These are phyloP conservation scores for Lactarius trivialis DNA, from an alignment of 768 basidiomycete species.

Conservation along the genomic window DNA sequence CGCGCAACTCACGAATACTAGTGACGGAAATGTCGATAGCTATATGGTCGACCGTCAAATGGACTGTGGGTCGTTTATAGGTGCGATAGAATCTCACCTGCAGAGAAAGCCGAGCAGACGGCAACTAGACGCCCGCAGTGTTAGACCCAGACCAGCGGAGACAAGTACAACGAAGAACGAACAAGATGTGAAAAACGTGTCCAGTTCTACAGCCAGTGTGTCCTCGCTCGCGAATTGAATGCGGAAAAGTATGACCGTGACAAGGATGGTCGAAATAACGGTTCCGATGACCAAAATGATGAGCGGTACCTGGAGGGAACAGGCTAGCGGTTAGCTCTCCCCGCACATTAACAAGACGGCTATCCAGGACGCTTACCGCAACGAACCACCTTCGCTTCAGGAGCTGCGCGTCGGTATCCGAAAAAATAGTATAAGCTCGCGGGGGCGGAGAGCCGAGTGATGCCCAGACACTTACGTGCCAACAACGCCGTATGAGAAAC, in stretches of 20 bases:
- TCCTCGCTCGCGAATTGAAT: neutral
- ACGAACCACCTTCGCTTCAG: neutral
- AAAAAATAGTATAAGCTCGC: neutral
- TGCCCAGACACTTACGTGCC: slow-evolving; percentile 22
- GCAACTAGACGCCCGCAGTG: neutral
- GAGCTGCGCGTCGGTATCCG: neutral
- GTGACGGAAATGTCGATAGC: slow-evolving; percentile 13
- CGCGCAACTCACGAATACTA: slow-evolving; percentile 6
- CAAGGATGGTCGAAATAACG: neutral
- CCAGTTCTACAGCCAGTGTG: neutral
- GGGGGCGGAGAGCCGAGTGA: no score
- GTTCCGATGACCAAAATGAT: slow-evolving; percentile 10
- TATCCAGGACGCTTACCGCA: neutral
- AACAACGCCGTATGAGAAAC: slow-evolving; percentile 29
- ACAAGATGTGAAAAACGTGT: slow-evolving; percentile 14
- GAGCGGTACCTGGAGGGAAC: neutral
- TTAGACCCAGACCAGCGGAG: neutral
- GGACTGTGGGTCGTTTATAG: neutral
- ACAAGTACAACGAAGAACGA: neutral
- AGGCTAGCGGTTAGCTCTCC: neutral
- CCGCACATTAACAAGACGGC: neutral
- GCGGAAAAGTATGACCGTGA: slow-evolving; percentile 1
- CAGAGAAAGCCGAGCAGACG: slow-evolving; percentile 4
- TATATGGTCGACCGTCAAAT: neutral
- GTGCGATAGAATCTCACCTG: neutral